A percentile compares a stretch with the other conserved stretches of the same genome.
Conservation (phyloP, 352 stramenopile species). For the Pythium phragmitis region DNA sequence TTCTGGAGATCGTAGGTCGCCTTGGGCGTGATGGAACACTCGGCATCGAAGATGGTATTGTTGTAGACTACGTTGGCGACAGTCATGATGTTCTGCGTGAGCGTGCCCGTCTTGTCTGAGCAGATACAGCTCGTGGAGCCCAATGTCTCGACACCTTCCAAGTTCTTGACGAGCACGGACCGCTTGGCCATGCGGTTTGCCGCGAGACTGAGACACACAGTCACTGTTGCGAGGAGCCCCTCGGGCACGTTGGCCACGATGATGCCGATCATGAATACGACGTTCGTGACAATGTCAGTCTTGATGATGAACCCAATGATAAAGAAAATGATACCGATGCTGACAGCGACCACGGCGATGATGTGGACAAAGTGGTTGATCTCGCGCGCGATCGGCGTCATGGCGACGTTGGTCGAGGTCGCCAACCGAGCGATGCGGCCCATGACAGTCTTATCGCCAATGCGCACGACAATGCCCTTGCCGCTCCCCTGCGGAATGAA, state of each 20-base stretch:
- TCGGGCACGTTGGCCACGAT: conserved; percentile 90
- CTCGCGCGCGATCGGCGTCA: conserved; percentile 45
- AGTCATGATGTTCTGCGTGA: conserved; percentile 91
- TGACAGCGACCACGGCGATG: conserved; percentile 42
- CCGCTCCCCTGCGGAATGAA: conserved; percentile 73
- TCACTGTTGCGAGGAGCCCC: conserved; percentile 80
- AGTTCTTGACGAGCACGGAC: conserved; percentile 83
- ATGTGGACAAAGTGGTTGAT: conserved; percentile 62
- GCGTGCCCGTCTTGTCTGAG: conserved; percentile 90
- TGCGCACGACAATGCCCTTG: conserved; percentile 66
- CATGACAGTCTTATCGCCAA: conserved; percentile 84
- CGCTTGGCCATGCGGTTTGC: conserved; percentile 68
- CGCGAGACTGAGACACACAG: conserved; percentile 75
- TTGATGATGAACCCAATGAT: conserved; percentile 50
- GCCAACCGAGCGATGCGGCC: conserved; percentile 70
- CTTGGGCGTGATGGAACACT: conserved; percentile 67
- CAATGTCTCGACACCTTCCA: conserved; percentile 82
- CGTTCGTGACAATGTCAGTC: conserved; percentile 40
- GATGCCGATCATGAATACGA: conserved; percentile 95
- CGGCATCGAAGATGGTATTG: conserved; percentile 76
- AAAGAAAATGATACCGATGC: conserved; percentile 48
- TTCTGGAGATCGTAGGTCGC: conserved; percentile 39
- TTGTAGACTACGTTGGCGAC: conserved; percentile 74
- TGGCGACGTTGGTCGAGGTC: conserved; percentile 34
- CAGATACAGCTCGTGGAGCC: conserved; percentile 87